Evolutionary conservation across 2,329 filamentous ascomycete species (phyloP).

Genomic region (Colletotrichum falcatum): DNA sequence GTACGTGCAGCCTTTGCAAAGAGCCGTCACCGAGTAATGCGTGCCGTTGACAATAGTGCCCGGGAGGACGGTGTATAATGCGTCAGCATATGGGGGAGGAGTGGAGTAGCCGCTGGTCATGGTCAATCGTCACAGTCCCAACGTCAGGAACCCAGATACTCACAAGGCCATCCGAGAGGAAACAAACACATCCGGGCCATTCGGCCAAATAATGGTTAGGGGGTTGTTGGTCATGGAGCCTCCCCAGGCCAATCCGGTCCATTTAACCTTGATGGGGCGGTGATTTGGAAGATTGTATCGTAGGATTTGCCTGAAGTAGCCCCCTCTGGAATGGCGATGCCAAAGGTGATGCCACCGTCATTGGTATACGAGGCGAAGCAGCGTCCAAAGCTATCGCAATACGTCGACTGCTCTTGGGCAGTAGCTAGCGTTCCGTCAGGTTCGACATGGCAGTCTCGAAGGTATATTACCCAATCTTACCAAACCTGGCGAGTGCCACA

Average conservation of each 20-base stretch:
- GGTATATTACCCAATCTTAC: constrained; percentile 22
- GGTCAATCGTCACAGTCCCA: neutral
- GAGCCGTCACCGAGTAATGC: constrained; percentile 51
- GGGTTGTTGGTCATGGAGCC: constrained; percentile 59
- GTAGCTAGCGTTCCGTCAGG: constrained; percentile 3
- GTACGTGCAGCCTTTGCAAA: constrained; percentile 55
- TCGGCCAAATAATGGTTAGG: constrained; percentile 56
- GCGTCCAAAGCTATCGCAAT: constrained; percentile 43
- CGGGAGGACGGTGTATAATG: constrained; percentile 51
- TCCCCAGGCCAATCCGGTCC: constrained; percentile 59
- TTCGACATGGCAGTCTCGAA: no score
- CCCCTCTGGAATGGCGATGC: constrained; percentile 52
- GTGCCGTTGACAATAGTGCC: constrained; percentile 51
- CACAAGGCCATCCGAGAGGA: constrained; percentile 54
- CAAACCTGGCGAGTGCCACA: constrained; percentile 30
- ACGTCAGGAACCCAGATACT: constrained; percentile 12
- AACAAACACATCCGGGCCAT: constrained; percentile 52
- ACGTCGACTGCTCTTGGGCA: constrained; percentile 35
- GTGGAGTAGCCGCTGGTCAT: constrained; percentile 50
- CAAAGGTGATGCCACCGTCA: constrained; percentile 46
- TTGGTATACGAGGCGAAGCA: constrained; percentile 46
- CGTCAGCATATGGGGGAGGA: constrained; percentile 48
- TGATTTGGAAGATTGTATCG: constrained; percentile 57
- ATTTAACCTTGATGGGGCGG: constrained; percentile 54
- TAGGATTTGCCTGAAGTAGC: constrained; percentile 47